phyloP scores from a whole-genome alignment of 331 rosid genomes.

The Rosa hybrid region DNA sequence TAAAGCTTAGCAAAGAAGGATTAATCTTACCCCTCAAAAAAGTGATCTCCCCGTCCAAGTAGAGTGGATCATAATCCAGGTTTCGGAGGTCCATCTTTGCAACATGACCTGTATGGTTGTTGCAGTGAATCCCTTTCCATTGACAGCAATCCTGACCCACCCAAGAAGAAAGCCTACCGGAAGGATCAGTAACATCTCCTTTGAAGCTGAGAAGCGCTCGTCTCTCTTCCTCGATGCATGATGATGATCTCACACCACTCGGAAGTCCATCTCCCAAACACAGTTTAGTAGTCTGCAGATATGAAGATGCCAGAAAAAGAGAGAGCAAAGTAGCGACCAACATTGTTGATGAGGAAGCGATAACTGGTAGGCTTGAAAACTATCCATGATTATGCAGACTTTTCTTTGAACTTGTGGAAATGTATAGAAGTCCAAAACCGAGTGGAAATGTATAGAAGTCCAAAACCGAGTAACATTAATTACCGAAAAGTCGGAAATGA shows the following conservation, averaged over 20 bases:
- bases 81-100: neutral
- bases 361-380: neutral
- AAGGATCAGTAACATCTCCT: neutral
- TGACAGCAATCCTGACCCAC: neutral
- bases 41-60: neutral
- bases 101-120: neutral
- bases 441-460: neutral
- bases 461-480: neutral
- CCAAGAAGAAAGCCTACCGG: constrained; percentile 12
- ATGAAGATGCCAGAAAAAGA: neutral
- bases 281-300: neutral
- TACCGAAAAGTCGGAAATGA: no score
- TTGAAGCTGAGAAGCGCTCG: neutral
- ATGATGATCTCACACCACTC: neutral
- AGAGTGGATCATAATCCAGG: neutral
- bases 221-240: neutral
- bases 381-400: neutral
- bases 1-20: neutral
- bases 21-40: constrained; percentile 1
- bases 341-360: neutral
- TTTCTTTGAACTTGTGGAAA: neutral
- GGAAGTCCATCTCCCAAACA: neutral
- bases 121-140: constrained; percentile 11
- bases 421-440: no score
- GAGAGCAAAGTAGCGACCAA: neutral